phyloP scores from a whole-genome alignment of 805 yeast species.

The Yamadazyma philogaea region DNA sequence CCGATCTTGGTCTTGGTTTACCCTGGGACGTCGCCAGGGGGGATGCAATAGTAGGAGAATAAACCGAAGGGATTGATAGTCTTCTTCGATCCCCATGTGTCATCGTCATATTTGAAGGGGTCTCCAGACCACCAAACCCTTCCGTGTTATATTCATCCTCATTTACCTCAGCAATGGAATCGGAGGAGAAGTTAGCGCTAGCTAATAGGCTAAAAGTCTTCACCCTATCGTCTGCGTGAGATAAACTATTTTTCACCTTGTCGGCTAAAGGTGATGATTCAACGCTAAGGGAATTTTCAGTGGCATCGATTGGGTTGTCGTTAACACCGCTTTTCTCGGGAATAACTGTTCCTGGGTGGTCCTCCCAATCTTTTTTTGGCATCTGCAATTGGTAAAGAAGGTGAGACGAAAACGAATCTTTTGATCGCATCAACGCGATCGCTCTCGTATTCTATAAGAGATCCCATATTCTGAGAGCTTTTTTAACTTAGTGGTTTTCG shows the following conservation, averaged over 20 bases:
- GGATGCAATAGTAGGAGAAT: conserved; percentile 15
- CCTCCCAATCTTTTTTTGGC: conserved; percentile 1
- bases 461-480: no score
- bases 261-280: conserved; percentile 9
- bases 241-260: background rate
- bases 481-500: no score
- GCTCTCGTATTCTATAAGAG: no score
- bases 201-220: conserved; percentile 29
- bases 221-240: background rate
- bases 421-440: no score
- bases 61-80: conserved; percentile 20
- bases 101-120: conserved; percentile 1
- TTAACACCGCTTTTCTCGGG: background rate
- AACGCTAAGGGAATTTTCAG: conserved; percentile 10
- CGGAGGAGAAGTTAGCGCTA: conserved; percentile 39
- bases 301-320: background rate
- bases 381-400: conserved; percentile 2
- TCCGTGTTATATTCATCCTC: conserved; percentile 4
- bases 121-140: background rate
- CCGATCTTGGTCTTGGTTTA: conserved; percentile 36
- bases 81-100: conserved; percentile 14
- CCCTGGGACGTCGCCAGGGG: conserved; percentile 13
- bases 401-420: conserved; percentile 1
- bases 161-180: conserved; percentile 17
- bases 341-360: conserved; percentile 1